phyloP scores from a whole-genome alignment of 495 filamentous ascomycete genomes.

The Xylaria palmicola region DNA sequence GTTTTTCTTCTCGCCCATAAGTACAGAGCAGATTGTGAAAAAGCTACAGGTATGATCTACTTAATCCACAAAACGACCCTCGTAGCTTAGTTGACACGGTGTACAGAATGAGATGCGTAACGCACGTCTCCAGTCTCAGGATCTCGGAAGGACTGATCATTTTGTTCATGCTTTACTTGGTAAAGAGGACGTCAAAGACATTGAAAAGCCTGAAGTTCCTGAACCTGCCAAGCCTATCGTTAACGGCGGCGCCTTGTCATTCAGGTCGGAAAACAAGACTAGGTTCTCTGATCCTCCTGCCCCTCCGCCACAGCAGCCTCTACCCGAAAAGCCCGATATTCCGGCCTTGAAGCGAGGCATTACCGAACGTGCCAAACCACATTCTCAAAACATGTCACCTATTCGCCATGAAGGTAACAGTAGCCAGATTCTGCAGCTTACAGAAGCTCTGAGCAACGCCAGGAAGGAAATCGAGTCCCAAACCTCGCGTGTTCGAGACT shows the following conservation, averaged over 20 bases:
- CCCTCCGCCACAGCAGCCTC: constrained; percentile 85
- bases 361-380: constrained; percentile 66
- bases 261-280: constrained; percentile 58
- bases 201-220: constrained; percentile 47
- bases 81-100: constrained; percentile 1
- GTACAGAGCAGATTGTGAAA: constrained; percentile 93
- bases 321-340: constrained; percentile 84
- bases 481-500: constrained; percentile 70
- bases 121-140: constrained; percentile 82
- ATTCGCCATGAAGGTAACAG: constrained; percentile 61
- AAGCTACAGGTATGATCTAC: constrained; percentile 73
- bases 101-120: constrained; percentile 78
- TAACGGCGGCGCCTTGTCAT: constrained; percentile 47
- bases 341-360: constrained; percentile 68
- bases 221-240: constrained; percentile 39
- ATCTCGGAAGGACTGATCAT: constrained; percentile 76
- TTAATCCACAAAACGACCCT: constrained; percentile 11
- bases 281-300: constrained; percentile 87
- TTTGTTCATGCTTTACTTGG: constrained; percentile 75
- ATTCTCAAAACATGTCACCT: constrained; percentile 56
- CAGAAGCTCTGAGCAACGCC: constrained; percentile 76
- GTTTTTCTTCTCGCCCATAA: constrained; percentile 83
- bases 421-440: constrained; percentile 73
- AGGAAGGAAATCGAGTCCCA: constrained; percentile 82
- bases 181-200: constrained; percentile 68